These are phyloP conservation scores for Lepraria neglecta DNA, from an alignment of 495 filamentous ascomycete species.

Conservation along the genomic window DNA sequence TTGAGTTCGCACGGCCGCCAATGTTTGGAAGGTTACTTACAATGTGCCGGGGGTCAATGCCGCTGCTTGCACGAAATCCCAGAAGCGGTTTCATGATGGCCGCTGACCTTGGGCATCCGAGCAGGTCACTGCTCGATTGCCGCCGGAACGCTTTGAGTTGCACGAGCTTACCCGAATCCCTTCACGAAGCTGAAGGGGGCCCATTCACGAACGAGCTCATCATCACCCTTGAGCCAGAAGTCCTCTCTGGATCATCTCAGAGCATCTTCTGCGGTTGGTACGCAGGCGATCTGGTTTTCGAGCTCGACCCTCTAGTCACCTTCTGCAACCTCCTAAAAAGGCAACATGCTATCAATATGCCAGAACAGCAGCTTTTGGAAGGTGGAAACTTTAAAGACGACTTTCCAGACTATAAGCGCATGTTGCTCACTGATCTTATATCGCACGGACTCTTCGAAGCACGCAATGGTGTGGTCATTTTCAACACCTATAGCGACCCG, in stretches of 20 bases:
- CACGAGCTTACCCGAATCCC: neutral
- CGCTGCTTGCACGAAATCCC: neutral
- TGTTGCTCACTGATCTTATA: neutral
- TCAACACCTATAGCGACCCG: neutral
- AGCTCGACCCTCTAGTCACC: neutral
- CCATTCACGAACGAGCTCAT: neutral
- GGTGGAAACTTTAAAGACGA: too few species aligned
- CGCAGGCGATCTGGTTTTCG: neutral
- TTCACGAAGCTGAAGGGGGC: too few species aligned
- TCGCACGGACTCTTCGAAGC: neutral
- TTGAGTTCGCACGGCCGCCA: neutral
- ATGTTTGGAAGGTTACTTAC: neutral
- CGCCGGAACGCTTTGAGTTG: neutral
- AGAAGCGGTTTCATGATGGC: neutral
- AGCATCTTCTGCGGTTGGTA: neutral
- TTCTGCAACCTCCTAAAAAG: neutral
- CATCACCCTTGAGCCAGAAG: neutral
- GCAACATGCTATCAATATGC: neutral
- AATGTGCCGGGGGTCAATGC: neutral
- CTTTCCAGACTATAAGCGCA: neutral
- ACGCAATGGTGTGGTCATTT: neutral
- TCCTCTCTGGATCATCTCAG: neutral
- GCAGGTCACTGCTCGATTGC: neutral
- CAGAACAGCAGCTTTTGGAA: too few species aligned
- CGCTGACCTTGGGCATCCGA: neutral